These are phyloP conservation scores for Oryza longistaminata DNA, from an alignment of 176 grass and related monocot species.

Conservation along the genomic window DNA sequence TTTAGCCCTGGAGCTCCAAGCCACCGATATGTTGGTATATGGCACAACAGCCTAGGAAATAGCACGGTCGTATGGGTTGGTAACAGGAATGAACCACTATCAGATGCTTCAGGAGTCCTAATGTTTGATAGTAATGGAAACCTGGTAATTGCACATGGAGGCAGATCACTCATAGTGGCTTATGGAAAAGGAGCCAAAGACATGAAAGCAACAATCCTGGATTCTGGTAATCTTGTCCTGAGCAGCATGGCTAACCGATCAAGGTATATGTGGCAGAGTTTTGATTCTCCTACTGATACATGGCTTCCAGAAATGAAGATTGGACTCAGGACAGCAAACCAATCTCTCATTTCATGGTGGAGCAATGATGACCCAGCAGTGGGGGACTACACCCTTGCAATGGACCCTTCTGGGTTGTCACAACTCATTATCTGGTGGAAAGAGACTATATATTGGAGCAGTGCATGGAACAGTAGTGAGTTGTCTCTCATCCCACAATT, in stretches of 20 bases:
- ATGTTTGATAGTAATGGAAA: conserved; percentile 46
- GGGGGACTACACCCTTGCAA: conserved; percentile 47
- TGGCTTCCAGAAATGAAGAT: conserved; percentile 50
- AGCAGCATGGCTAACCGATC: neutral
- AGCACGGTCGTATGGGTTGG: conserved; percentile 53
- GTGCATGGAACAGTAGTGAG: too few relatives aligned
- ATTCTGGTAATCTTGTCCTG: conserved; percentile 51
- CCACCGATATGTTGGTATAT: conserved; percentile 58
- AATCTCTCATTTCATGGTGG: conserved; percentile 47
- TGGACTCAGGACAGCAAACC: neutral
- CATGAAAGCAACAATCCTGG: conserved; percentile 24
- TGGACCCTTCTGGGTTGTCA: neutral
- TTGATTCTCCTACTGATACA: conserved; percentile 51
- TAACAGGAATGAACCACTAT: conserved; percentile 50
- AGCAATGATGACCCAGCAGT: conserved; percentile 35
- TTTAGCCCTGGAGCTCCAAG: conserved; percentile 47
- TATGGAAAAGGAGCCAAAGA: neutral
- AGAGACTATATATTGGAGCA: neutral
- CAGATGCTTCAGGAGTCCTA: conserved; percentile 42
- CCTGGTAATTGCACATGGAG: conserved; percentile 37
- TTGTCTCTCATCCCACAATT: conserved; percentile 22
- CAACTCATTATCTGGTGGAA: conserved; percentile 35
- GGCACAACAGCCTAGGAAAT: conserved; percentile 13
- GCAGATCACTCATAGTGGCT: conserved; percentile 35
- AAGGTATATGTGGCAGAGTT: conserved; percentile 45